Evolutionary conservation across 1,139 yeast species (phyloP), one percentile per base, ranked within the genome.

Genomic region (Geotrichum fermentans): DNA sequence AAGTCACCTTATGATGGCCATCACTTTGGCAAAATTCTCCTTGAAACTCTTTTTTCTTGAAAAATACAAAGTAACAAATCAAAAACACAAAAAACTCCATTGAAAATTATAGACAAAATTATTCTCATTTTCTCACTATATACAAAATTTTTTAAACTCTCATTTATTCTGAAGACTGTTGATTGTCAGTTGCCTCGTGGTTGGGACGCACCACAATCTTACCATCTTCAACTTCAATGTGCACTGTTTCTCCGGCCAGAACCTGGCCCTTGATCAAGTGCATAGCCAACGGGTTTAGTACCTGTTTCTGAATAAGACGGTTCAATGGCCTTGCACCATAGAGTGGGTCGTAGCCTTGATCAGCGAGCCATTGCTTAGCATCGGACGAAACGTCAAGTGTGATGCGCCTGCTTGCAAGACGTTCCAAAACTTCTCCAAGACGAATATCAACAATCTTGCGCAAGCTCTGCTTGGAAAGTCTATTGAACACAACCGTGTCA

Each of bases 321-420:
- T 92, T 92, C 64, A 92, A 75, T 6, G 98, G 98, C 64, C 98
- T 79, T 0, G 98, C 98, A 58, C 98, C 98, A 62, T 90, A 92
- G 40, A 81, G 67, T 29, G 88, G 88, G 62, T 90, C 97, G 64
- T 90, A 92, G 2, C 98, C 98, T 57, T 83, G 72, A 33, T 83
- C 82, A 4, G 90, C 82, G 39, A 92, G 72, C 82, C 92, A 81
- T 13, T 73, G 75, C 66, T 84, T 87, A 3, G 94, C 94, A 2
- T 54, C 64, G 3, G 62, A 62, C 11, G 74, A 78, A 22, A 92
- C 73, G 0, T 73, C 68, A 49, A 92, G 68, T 2, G 67, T 70
- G 61, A 92, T 92, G 60, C 96, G 76, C 66, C 90, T 83, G 47
- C 86, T 92, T n/a, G 71, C 72, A 20, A 92, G 70, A 53, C 96